Conservation (phyloP, 352 stramenopile genomes). For the Peronosclerospora sorghi region DNA sequence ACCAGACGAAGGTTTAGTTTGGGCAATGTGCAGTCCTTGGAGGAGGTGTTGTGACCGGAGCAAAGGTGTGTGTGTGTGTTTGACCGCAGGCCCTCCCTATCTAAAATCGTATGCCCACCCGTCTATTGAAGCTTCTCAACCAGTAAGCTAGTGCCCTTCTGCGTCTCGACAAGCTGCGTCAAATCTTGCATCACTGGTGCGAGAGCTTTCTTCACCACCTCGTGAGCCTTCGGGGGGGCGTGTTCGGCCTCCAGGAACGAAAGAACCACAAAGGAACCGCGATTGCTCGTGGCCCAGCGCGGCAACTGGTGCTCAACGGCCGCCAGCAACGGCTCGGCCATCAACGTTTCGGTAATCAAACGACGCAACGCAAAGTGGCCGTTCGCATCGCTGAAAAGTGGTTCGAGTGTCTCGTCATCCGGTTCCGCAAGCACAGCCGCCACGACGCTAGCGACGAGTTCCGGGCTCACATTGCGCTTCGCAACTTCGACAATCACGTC, state of each 20-base stretch:
- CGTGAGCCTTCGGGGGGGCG: slow-evolving; percentile 30
- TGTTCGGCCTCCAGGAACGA: slow-evolving; percentile 66
- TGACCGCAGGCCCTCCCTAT: too few species aligned
- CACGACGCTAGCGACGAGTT: slow-evolving; percentile 38
- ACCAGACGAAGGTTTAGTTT: too few species aligned
- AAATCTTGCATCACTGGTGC: slow-evolving; percentile 43
- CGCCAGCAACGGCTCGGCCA: slow-evolving; percentile 40
- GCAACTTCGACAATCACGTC: slow-evolving; percentile 75
- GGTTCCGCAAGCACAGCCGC: slow-evolving; percentile 33
- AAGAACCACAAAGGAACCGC: slow-evolving; percentile 76
- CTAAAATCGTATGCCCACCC: too few species aligned
- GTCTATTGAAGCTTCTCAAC: slow-evolving; percentile 74
- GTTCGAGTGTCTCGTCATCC: slow-evolving; percentile 24
- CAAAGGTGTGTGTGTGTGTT: too few species aligned
- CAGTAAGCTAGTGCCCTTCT: slow-evolving; percentile 77
- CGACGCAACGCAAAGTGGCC: slow-evolving; percentile 63
- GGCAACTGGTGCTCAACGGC: slow-evolving; percentile 35
- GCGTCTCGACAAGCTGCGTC: slow-evolving; percentile 41
- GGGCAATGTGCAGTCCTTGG: too few species aligned
- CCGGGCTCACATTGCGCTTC: slow-evolving; percentile 42
- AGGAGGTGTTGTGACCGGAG: too few species aligned
- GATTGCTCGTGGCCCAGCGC: slow-evolving; percentile 57
- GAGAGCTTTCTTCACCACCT: slow-evolving; percentile 50
- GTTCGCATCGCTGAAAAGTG: slow-evolving; percentile 61
- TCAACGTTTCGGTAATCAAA: slow-evolving; percentile 63